Evolutionary conservation across 139 green algal species (phyloP), one percentile per base, ranked within the genome.

Genomic region (Ostreobium quekettii): DNA sequence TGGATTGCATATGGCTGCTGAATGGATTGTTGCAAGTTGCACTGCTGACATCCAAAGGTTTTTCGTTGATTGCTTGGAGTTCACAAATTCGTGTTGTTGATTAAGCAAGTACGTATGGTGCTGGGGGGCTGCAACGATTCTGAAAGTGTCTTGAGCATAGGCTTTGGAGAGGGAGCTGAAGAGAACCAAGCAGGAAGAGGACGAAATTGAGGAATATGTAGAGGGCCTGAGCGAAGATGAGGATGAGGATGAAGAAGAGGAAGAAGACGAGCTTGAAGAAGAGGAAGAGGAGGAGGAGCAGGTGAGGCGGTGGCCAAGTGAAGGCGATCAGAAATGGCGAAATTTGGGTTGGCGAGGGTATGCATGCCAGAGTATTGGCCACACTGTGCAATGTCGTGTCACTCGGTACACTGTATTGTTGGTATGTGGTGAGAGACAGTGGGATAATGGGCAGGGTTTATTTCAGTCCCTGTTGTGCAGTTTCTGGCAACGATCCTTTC

Each of bases 201-300:
- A 83, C 49, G 77, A 82, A 48, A 63, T 75, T 24, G 35, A 67
- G 28, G 42, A 63, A 26, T 15, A 67, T 28, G 37, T 22, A 2
- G 22, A 49, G 0, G 58, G 5, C 19, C 58, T 36, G 39, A 33
- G 46, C n/a, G 28, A 28, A n/a, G 26, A 11, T 47, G 36, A 48
- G 2, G 32, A 77, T 78, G 75, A 74, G 77, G 66, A 65, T 86
- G 35, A 79, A 87, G 63, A 82, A 69, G 79, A 71, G 60, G 72
- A 75, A 36, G 59, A 37, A 1, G 70, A 92, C 47, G 83, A 89
- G 65, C 67, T 86, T 46, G 82, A 80, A 22, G 81, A 88, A 11
- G 89, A 88, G 61, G 68, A 82, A 36, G 74, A 76, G 48, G 73
- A 77, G 36, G 74, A 74, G 15, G 76, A 78, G 15, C 59, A 67